Evolutionary conservation across 2,329 filamentous ascomycete species (phyloP).

Genomic region (Hypoxylon sp.): DNA sequence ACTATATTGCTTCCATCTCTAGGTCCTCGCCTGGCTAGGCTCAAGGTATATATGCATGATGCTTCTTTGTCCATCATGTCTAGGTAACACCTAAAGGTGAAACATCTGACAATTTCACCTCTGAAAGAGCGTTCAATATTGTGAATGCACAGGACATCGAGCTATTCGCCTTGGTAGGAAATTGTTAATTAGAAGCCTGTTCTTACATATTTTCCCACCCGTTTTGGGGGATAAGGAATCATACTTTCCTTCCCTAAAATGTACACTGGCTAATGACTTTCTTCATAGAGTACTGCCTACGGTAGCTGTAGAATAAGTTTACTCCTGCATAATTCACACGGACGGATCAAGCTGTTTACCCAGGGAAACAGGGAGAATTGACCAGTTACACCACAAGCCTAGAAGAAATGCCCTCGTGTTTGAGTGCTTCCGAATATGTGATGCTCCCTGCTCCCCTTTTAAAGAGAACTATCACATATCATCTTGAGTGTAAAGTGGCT

Average conservation of each 20-base stretch:
- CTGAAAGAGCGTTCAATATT: no score
- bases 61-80: no score
- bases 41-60: no score
- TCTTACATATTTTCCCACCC: not conserved
- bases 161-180: not conserved
- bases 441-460: not conserved
- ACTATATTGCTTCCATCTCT: no score
- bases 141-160: not conserved
- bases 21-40: no score
- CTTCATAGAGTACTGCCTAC: not conserved
- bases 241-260: not conserved
- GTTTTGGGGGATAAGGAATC: not conserved
- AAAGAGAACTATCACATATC: conserved; percentile 4
- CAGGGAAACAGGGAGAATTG: no score
- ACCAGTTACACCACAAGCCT: no score
- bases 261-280: not conserved
- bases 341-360: no score
- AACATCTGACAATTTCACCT: no score
- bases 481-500: not conserved
- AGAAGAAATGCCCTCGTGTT: not conserved
- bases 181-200: not conserved
- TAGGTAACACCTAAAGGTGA: no score
- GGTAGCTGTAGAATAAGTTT: not conserved
- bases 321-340: no score
- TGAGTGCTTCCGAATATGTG: not conserved